Evolutionary conservation across 495 filamentous ascomycete genomes (phyloP), one percentile per base, ranked within the genome.

Genomic region (Penicillium subrubescens): DNA sequence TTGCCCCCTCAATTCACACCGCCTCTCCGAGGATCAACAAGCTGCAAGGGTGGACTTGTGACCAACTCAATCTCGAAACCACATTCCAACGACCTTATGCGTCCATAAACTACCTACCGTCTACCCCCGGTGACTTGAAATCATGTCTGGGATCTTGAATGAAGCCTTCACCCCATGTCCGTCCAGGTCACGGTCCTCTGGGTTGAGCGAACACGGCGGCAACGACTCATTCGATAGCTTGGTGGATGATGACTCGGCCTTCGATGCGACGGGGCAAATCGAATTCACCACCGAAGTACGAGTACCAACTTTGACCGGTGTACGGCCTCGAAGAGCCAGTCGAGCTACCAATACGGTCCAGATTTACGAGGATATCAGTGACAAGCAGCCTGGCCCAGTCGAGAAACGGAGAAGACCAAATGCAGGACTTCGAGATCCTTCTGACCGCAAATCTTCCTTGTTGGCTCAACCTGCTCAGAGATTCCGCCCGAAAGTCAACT

Each of bases 381-480:
- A 71, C 34, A 72, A 68, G 15, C 46, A 59, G 39, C 4, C 51
- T 3, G 51, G 61, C 19, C 53, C 60, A 3, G 67, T 37, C 0
- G 66, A 67, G 34, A 72, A 69, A 48, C 61, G 64, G 8, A 64
- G 59, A 58, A 54, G 55, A 56, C 65, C 72, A 23, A 62, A 58
- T n/a, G 61, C 34, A 54, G 21, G 55, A 19, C 50, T 59, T 12
- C 52, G 43, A 6, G 17, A 14, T n/a, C 8, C 65, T 25, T 43
- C 66, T 10, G 70, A 70, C 50, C 73, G 75, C 21, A 78, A 73
- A 46, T 61, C 69, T 25, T 77, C 77, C 5, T 64, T 81, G 44
- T 72, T 82, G 60, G 70, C 76, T 33, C 79, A 82, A 44, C 78
- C 79, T 1, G 79, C 79, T 31, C 79, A 81, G 58, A 67, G 77